Conservation (phyloP, 139 green algal species). For the Eudorina sp. region DNA sequence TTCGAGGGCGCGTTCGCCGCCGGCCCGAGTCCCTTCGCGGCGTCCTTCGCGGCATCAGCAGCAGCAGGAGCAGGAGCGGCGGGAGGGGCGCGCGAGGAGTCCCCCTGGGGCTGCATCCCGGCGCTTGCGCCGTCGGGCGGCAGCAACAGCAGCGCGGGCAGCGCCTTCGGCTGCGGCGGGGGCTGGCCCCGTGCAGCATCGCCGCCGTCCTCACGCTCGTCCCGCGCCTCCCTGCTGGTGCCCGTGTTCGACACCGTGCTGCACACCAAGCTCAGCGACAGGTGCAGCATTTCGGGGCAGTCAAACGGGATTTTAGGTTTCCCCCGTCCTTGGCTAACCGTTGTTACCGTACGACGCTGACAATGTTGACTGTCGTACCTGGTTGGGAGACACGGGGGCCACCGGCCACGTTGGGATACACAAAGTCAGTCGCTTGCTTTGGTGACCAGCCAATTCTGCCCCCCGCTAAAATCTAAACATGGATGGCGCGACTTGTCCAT, state of each 20-base stretch:
- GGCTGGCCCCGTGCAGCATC: background rate
- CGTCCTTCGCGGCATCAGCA: background rate
- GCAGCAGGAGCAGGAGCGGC: background rate
- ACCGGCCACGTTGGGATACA: too few relatives aligned
- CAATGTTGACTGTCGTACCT: too few relatives aligned
- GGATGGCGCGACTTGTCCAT: too few relatives aligned
- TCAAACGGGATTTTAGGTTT: too few relatives aligned
- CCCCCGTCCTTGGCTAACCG: too few relatives aligned
- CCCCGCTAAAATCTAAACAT: too few relatives aligned
- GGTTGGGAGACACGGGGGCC: too few relatives aligned
- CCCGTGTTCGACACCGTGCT: constrained; percentile 20
- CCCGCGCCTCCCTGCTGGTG: background rate
- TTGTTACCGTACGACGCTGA: too few relatives aligned
- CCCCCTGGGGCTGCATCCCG: background rate
- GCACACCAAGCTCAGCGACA: background rate
- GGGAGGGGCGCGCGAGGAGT: background rate
- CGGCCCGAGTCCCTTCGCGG: background rate
- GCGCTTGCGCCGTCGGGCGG: background rate
- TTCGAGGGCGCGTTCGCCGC: background rate
- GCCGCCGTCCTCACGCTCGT: background rate
- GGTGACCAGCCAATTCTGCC: too few relatives aligned
- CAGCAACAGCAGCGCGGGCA: background rate
- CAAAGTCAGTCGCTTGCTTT: too few relatives aligned
- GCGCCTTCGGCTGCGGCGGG: background rate
- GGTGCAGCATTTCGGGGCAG: background rate